Evolutionary conservation across 768 basidiomycete species (phyloP).

Genomic region (Dentipellis sp.): DNA sequence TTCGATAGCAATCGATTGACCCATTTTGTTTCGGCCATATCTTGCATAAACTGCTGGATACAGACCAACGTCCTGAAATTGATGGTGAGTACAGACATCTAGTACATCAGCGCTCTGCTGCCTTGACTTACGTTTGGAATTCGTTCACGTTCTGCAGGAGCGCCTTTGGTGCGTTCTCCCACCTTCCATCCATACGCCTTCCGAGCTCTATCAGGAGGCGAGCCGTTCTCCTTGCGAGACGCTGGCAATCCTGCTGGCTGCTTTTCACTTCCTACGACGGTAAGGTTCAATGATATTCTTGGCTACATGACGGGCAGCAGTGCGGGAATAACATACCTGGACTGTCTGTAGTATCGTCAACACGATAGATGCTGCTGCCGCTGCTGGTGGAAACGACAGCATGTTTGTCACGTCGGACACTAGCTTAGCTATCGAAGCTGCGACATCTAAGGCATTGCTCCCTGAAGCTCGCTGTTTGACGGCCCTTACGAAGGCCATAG

Average conservation of each 20-base stretch:
- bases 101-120: background rate
- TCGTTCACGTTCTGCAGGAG: slow-evolving; percentile 14
- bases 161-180: slow-evolving; percentile 14
- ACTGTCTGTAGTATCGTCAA: background rate
- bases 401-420: background rate
- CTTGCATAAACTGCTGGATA: slow-evolving; percentile 15
- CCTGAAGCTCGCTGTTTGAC: background rate
- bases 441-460: background rate
- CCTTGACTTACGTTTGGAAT: slow-evolving; percentile 11
- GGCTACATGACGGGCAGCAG: background rate
- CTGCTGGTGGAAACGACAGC: background rate
- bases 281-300: background rate
- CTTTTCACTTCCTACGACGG: slow-evolving; percentile 9
- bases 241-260: slow-evolving; percentile 13
- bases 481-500: background rate
- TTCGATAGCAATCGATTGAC: slow-evolving; percentile 11
- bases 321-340: background rate
- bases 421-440: background rate
- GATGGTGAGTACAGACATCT: background rate
- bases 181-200: slow-evolving; percentile 17
- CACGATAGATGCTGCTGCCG: background rate
- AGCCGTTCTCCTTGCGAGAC: slow-evolving; percentile 11
- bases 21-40: slow-evolving; percentile 11
- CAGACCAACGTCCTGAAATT: slow-evolving; percentile 10
- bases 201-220: slow-evolving; percentile 10